Evolutionary conservation across 352 stramenopile genomes (phyloP).

Genomic region (Phytophthora pluvialis): DNA sequence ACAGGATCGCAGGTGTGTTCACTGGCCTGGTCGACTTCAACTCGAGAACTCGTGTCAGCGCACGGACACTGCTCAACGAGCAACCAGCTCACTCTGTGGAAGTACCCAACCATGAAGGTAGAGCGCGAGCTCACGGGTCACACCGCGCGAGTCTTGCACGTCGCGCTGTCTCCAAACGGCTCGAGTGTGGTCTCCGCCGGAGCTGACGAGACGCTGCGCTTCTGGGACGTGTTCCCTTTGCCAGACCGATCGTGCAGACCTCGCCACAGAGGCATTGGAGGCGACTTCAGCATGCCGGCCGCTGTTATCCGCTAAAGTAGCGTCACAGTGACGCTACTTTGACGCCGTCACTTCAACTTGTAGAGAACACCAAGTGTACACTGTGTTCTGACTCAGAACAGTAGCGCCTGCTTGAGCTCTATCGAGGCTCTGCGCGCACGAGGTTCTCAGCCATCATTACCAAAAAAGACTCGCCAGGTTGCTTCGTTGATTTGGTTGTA

Average conservation of each 20-base stretch:
- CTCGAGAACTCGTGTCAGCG: conserved; percentile 93
- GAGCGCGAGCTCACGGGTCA: conserved; percentile 95
- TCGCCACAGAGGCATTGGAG: too few relatives aligned
- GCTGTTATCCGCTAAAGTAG: conserved; percentile 13
- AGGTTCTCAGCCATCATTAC: too few relatives aligned
- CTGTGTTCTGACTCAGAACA: too few relatives aligned
- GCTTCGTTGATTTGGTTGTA: too few relatives aligned
- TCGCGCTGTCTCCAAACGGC: conserved; percentile 93
- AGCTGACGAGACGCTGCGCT: conserved; percentile 96
- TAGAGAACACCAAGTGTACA: neutral
- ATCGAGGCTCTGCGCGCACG: too few relatives aligned
- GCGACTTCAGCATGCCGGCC: neutral
- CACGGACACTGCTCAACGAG: conserved; percentile 89
- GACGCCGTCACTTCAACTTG: neutral
- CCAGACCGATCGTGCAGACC: too few relatives aligned
- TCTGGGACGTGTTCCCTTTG: conserved; percentile 93
- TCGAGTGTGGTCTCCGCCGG: conserved; percentile 92
- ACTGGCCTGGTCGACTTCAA: conserved; percentile 87
- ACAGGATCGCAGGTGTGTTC: conserved; percentile 96
- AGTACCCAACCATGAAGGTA: conserved; percentile 94
- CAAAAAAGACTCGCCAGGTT: too few relatives aligned
- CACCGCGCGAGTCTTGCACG: conserved; percentile 92
- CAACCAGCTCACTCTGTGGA: conserved; percentile 96
- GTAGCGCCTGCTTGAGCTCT: too few relatives aligned
- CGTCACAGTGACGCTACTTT: too few relatives aligned